Evolutionary conservation across 2,329 filamentous ascomycete genomes (phyloP), one percentile per base, ranked within the genome.

Genomic region (Ceratocystis lukuohia): DNA sequence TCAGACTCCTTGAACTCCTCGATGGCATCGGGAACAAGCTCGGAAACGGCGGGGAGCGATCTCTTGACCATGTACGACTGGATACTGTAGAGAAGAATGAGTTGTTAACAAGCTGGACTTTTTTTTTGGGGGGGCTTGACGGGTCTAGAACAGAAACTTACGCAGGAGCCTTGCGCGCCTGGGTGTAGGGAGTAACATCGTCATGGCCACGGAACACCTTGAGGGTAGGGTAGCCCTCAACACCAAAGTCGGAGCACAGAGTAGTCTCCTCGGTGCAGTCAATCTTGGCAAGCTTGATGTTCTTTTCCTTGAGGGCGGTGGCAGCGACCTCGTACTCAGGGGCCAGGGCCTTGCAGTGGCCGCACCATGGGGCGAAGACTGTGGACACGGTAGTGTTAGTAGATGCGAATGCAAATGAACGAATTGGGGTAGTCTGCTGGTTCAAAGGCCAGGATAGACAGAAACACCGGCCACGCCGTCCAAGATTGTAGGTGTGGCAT

Each of bases 1-100:
- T 99, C 94, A 75, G 92, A 86, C 68, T 88, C 93, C 87, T 97
- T 97, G 87, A 99, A 96, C 73, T 96, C 92, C 75, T 92, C 89
- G 66, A 96, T 80, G 68, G 87, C 91, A 70, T 93, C 89, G 76
- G 88, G 86, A 72, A 84, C 87, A 68, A 99, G 83, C 70, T 83
- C 74, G 5, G 94, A 96, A 70, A 99, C 92, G 70, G 94, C 89
- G 65, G 94, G 94, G 69, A 99, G 84, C 30, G 90, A 89, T 80
- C 97, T 94, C 85, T 97, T 99, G 77, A 91, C 88, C 94, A 99
- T 99, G 83, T 96, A 97, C 30, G 86, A 87, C 61, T 83, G 82
- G 75, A 87, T 87, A 69, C 82, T 84, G 68, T 10, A 33, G 50
- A 61, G 28, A 4, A 41, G 61, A 64, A 46, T 10, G 22, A 62